Evolutionary conservation across 495 filamentous ascomycete species (phyloP).

Genomic region (Penicillium arizonense): DNA sequence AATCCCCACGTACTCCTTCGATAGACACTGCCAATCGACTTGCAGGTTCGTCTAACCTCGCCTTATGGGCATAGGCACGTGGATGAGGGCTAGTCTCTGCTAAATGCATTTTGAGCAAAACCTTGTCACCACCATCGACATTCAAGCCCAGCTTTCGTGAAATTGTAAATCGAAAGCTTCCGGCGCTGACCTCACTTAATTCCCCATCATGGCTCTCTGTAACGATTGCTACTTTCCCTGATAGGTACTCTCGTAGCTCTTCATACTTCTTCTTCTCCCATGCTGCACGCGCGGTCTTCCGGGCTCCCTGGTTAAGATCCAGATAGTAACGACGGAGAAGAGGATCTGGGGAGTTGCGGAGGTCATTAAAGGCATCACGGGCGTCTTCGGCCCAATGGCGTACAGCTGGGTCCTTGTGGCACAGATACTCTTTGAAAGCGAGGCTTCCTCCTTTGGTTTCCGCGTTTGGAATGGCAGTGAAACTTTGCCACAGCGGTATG

Average conservation of each 20-base stretch:
- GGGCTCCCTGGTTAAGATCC: background rate
- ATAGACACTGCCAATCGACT: conserved; percentile 11
- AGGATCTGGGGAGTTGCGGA: conserved; percentile 1
- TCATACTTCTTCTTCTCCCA: conserved; percentile 2
- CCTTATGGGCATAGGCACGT: conserved; percentile 1
- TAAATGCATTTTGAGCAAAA: background rate
- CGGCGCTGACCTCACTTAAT: background rate
- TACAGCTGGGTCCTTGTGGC: background rate
- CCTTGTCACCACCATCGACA: background rate
- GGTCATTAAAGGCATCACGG: background rate
- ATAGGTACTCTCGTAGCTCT: background rate
- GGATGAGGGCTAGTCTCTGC: background rate
- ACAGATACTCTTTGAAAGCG: conserved; percentile 1
- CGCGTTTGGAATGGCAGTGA: conserved; percentile 2
- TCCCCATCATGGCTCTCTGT: background rate
- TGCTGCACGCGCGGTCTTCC: background rate
- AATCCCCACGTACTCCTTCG: conserved; percentile 2
- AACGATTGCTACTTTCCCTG: background rate
- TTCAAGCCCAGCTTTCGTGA: conserved; percentile 1
- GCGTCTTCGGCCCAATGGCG: background rate
- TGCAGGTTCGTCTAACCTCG: conserved; percentile 5
- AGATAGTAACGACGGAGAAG: background rate
- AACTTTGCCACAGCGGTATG: conserved; percentile 13
- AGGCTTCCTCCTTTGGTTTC: background rate
- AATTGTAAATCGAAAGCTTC: conserved; percentile 4